These are phyloP conservation scores for Didymella lethalis DNA, from an alignment of 2,329 filamentous ascomycete genomes.

Conservation along the genomic window DNA sequence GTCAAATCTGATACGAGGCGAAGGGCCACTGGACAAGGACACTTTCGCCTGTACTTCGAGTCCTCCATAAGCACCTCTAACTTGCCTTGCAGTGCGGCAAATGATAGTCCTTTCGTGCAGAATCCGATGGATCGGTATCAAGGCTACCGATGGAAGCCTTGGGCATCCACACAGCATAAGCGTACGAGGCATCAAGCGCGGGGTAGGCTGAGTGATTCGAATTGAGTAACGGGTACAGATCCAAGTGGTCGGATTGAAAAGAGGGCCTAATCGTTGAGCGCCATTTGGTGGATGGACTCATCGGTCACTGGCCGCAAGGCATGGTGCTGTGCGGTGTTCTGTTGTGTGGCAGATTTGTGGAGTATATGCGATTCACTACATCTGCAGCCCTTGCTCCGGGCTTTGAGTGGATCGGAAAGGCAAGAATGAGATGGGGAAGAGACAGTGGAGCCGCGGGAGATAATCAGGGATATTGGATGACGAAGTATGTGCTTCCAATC, in stretches of 20 bases:
- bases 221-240: slow-evolving; percentile 29
- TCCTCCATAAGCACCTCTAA: slow-evolving; percentile 3
- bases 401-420: slow-evolving; percentile 4
- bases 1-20: not conserved
- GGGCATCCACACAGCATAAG: slow-evolving; percentile 11
- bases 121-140: not conserved
- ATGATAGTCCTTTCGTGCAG: not conserved
- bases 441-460: slow-evolving; percentile 12
- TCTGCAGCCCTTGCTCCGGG: slow-evolving; percentile 1
- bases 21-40: not conserved
- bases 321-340: slow-evolving; percentile 22
- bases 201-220: slow-evolving; percentile 23
- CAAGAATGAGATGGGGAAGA: slow-evolving; percentile 15
- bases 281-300: slow-evolving; percentile 34
- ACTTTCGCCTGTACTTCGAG: not conserved
- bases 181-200: slow-evolving; percentile 15
- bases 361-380: slow-evolving; percentile 6
- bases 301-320: slow-evolving; percentile 25
- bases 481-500: slow-evolving; percentile 6
- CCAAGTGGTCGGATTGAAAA: slow-evolving; percentile 19
- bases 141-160: slow-evolving; percentile 10
- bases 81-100: slow-evolving; percentile 9
- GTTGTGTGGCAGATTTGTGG: slow-evolving; percentile 4
- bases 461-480: slow-evolving; percentile 25
- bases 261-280: slow-evolving; percentile 30